Conservation (phyloP, 768 basidiomycete species). For the Pleurotus cornucopiae region DNA sequence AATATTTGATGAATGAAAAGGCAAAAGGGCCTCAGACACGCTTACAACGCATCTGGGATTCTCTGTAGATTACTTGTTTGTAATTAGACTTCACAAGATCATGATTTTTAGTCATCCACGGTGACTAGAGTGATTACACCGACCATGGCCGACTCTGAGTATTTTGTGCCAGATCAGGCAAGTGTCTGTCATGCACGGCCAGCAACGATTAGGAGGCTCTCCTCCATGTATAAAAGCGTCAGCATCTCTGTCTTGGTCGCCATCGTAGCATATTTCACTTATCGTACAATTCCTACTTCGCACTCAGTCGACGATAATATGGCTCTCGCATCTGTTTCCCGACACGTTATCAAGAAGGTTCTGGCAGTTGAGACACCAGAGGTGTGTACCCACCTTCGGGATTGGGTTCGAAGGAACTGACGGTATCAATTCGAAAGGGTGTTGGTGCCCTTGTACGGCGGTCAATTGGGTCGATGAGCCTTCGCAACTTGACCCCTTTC, state of each 20-base stretch:
- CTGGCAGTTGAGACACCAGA: constrained; percentile 72
- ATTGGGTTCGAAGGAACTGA: constrained; percentile 1
- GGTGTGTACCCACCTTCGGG: constrained; percentile 29
- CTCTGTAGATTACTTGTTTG: constrained; percentile 22
- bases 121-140: no score
- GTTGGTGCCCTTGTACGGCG: constrained; percentile 80
- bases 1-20: constrained; percentile 40
- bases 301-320: constrained; percentile 15
- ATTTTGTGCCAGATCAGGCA: constrained; percentile 1
- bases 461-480: constrained; percentile 70
- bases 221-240: constrained; percentile 15
- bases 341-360: constrained; percentile 73
- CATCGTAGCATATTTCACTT: constrained; percentile 13
- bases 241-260: constrained; percentile 8
- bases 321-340: constrained; percentile 41
- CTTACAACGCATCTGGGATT: constrained; percentile 31
- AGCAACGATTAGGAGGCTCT: background rate
- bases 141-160: background rate
- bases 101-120: no score
- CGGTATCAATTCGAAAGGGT: constrained; percentile 42
- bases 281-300: constrained; percentile 12
- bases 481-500: constrained; percentile 87
- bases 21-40: constrained; percentile 30
- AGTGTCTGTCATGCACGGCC: background rate
- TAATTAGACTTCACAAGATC: no score